Evolutionary conservation across 1,284 basidiomycete species (phyloP).

Genomic region (Moesziomyces sp.): DNA sequence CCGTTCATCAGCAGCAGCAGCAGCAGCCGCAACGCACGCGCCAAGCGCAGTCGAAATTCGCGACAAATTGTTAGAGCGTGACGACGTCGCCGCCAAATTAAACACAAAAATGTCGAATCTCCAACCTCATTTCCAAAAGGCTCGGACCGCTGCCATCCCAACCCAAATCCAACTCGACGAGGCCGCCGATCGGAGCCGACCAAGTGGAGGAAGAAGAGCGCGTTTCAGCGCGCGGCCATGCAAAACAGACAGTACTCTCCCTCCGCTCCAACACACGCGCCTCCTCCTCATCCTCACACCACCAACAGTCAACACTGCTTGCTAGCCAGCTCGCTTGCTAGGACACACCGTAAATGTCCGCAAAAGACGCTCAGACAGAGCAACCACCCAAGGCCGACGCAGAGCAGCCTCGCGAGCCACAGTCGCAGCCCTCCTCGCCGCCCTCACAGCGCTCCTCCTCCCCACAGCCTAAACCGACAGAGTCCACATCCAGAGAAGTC

Average conservation of each 20-base stretch:
- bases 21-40: constrained; percentile 21
- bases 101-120: too few relatives aligned
- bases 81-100: too few relatives aligned
- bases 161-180: background rate
- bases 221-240: constrained; percentile 7
- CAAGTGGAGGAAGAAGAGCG: constrained; percentile 25
- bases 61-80: too few relatives aligned
- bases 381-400: constrained; percentile 3
- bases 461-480: constrained; percentile 6
- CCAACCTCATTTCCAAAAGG: too few relatives aligned
- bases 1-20: too few relatives aligned
- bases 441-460: constrained; percentile 16
- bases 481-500: constrained; percentile 13
- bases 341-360: too few relatives aligned
- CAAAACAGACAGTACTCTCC: background rate
- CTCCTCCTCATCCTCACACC: constrained; percentile 1
- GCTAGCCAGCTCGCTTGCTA: too few relatives aligned
- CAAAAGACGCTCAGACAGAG: constrained; percentile 7
- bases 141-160: background rate
- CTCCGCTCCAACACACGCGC: too few relatives aligned
- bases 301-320: background rate
- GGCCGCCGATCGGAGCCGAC: constrained; percentile 25
- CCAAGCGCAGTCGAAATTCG: constrained; percentile 12
- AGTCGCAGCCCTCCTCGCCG: constrained; percentile 14
- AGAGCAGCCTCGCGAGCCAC: constrained; percentile 14